A percentile compares a stretch with the other conserved stretches of the same genome.
Evolutionary conservation across 2,329 filamentous ascomycete genomes (phyloP).

Genomic region (Fusarium caatingaense): DNA sequence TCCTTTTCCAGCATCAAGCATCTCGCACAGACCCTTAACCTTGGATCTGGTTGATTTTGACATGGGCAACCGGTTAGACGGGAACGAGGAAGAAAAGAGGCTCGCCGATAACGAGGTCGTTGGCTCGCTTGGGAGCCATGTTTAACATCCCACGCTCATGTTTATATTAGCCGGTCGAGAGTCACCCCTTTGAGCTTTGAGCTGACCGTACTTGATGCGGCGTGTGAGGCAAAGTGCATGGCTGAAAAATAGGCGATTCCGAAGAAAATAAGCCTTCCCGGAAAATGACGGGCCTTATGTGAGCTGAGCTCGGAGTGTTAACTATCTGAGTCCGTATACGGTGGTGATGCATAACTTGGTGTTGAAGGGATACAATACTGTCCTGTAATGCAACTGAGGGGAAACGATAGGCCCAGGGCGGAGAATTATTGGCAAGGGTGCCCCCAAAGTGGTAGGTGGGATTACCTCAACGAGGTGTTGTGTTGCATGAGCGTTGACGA

Average conservation of each 20-base stretch:
- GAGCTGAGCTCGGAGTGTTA: background rate
- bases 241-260: background rate
- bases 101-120: constrained; percentile 2
- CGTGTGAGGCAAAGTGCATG: constrained; percentile 35
- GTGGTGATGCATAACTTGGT: constrained; percentile 22
- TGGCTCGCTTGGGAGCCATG: constrained; percentile 20
- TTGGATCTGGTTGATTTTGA: constrained; percentile 1
- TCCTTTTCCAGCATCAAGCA: constrained; percentile 9
- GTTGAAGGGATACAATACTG: constrained; percentile 16
- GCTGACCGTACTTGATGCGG: constrained; percentile 12
- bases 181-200: constrained; percentile 7
- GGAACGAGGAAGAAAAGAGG: constrained; percentile 20
- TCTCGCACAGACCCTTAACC: background rate
- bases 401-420: constrained; percentile 8
- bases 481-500: constrained; percentile 2
- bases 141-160: constrained; percentile 23
- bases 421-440: constrained; percentile 17
- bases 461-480: background rate
- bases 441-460: constrained; percentile 42
- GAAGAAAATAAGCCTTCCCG: constrained; percentile 2
- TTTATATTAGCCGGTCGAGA: constrained; percentile 29
- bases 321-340: constrained; percentile 12
- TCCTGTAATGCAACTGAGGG: background rate
- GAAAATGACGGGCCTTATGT: constrained; percentile 8
- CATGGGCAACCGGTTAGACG: constrained; percentile 30